Evolutionary conservation across 1,284 basidiomycete genomes (phyloP).

Genomic region (Trametes sp.): DNA sequence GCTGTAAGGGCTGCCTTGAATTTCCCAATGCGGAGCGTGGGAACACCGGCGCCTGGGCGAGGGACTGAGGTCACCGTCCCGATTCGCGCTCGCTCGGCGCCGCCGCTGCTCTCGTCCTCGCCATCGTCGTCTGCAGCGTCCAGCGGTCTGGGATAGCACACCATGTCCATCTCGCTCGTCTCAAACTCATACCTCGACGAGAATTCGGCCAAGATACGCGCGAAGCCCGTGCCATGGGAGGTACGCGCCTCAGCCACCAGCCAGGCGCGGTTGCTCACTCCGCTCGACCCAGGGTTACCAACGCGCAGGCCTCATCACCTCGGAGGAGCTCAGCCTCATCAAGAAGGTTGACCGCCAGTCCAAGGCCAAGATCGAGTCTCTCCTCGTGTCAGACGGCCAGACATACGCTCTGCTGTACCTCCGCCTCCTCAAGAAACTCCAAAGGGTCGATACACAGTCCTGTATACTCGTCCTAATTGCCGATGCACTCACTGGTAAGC

Average conservation of each 20-base stretch:
- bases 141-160: conserved; percentile 13
- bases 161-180: conserved; percentile 84
- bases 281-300: conserved; percentile 81
- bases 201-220: conserved; percentile 84
- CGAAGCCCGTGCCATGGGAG: conserved; percentile 97
- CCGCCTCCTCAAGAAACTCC: conserved; percentile 90
- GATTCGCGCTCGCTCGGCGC: conserved; percentile 17
- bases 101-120: conserved; percentile 9
- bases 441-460: conserved; percentile 93
- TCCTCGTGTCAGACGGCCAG: conserved; percentile 81
- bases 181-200: conserved; percentile 91
- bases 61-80: conserved; percentile 29
- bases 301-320: conserved; percentile 89
- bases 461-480: conserved; percentile 91
- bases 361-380: conserved; percentile 72
- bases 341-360: conserved; percentile 90
- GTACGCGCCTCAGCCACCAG: conserved; percentile 49
- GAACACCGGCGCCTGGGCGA: conserved; percentile 14
- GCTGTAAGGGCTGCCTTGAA: conserved; percentile 18
- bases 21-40: conserved; percentile 25
- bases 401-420: conserved; percentile 92
- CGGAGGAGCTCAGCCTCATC: conserved; percentile 90
- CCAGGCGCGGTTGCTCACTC: conserved; percentile 28
- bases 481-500: conserved; percentile 85
- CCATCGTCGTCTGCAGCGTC: conserved; percentile 4